phyloP scores from a whole-genome alignment of 139 green algal species.

The Tetraselmis striata region DNA sequence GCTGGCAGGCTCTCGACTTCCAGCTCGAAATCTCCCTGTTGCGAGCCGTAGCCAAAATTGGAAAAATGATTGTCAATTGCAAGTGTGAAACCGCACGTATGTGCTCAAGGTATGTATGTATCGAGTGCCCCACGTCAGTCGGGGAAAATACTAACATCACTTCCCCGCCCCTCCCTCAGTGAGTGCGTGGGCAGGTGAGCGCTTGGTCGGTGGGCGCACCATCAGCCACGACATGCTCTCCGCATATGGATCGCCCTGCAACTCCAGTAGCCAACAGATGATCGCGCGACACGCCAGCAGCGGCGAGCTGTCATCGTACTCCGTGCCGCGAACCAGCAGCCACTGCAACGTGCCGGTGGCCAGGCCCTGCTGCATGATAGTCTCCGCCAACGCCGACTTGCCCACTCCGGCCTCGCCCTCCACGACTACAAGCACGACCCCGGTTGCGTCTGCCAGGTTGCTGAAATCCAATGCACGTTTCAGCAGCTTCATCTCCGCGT shows the following conservation, averaged over 20 bases:
- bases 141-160: too few species aligned
- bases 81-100: too few species aligned
- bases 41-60: too few species aligned
- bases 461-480: neutral
- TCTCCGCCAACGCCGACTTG: neutral
- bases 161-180: too few species aligned
- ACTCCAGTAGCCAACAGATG: neutral
- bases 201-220: too few species aligned
- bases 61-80: too few species aligned
- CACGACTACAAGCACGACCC: neutral
- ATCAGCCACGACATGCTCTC: neutral
- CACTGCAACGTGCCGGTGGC: neutral
- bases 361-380: neutral
- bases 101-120: too few species aligned
- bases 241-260: neutral
- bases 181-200: too few species aligned
- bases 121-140: too few species aligned
- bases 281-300: neutral
- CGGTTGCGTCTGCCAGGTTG: neutral
- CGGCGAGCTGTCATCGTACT: neutral
- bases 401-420: neutral
- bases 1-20: neutral
- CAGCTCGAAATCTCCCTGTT: neutral
- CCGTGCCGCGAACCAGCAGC: neutral
- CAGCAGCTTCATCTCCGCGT: neutral